phyloP scores from a whole-genome alignment of 106 monocot species.

The Dendrobium catenatum region DNA sequence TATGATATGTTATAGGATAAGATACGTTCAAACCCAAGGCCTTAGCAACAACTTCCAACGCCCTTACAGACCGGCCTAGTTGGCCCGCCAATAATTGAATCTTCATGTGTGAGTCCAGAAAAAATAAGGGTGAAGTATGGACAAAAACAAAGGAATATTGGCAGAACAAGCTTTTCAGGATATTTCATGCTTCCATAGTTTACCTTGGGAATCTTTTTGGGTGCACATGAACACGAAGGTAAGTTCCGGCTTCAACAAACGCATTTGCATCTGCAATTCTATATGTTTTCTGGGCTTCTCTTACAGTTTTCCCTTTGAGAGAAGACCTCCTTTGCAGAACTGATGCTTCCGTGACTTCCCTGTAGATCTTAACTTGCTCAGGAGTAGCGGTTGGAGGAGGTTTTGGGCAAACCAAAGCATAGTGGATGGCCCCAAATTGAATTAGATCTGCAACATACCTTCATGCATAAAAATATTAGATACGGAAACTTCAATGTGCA shows the following conservation, averaged over 20 bases:
- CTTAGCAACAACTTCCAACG: too few species aligned
- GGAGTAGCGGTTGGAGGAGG: slow-evolving; percentile 84
- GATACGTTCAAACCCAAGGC: too few species aligned
- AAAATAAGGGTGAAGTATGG: not conserved
- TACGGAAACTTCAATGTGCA: slow-evolving; percentile 9
- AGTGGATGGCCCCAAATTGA: slow-evolving; percentile 86
- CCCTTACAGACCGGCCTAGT: too few species aligned
- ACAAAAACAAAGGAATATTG: not conserved
- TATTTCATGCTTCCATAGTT: not conserved
- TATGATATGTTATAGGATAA: too few species aligned
- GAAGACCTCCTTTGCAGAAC: slow-evolving; percentile 72
- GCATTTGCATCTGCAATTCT: slow-evolving; percentile 62
- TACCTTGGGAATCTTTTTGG: slow-evolving; percentile 98
- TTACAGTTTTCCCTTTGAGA: slow-evolving; percentile 87
- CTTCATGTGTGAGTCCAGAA: not conserved
- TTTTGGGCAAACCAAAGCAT: slow-evolving; percentile 85
- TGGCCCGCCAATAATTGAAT: too few species aligned
- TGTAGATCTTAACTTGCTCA: slow-evolving; percentile 67
- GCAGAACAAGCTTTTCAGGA: not conserved
- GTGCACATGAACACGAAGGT: slow-evolving; percentile 89
- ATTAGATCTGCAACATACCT: slow-evolving; percentile 98
- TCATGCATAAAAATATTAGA: slow-evolving; percentile 42
- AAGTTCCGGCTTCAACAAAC: slow-evolving; percentile 79
- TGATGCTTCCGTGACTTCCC: slow-evolving; percentile 67
- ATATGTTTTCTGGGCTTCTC: slow-evolving; percentile 94